Conservation (phyloP, 805 yeast genomes). For the Sugiyamaella qingdaonensis region DNA sequence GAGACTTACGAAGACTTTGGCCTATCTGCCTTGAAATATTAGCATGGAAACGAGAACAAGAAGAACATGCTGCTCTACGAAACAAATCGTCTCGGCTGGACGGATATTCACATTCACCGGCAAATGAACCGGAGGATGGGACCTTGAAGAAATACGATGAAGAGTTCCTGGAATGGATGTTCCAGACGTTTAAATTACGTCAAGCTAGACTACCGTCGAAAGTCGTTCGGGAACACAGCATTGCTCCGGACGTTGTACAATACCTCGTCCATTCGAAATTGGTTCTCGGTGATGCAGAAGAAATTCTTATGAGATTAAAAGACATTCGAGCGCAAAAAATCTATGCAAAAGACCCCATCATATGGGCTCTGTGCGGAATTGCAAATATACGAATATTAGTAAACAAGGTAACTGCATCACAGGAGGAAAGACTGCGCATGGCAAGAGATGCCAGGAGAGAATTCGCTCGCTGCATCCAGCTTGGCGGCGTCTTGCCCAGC, state of each 20-base stretch:
- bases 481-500: constrained; percentile 22
- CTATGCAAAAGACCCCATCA: constrained; percentile 21
- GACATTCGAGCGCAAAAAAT: constrained; percentile 21
- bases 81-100: too few species aligned
- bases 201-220: background rate
- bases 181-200: constrained; percentile 18
- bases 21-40: constrained; percentile 22
- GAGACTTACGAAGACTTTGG: constrained; percentile 14
- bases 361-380: constrained; percentile 18
- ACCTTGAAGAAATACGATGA: constrained; percentile 14
- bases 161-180: constrained; percentile 24
- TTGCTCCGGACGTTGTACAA: constrained; percentile 11
- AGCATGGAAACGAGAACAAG: constrained; percentile 18
- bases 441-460: constrained; percentile 13
- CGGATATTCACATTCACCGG: too few species aligned
- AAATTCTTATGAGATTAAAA: constrained; percentile 19
- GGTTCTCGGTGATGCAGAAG: constrained; percentile 16
- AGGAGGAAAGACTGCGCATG: background rate
- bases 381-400: constrained; percentile 21
- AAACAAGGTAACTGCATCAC: constrained; percentile 1
- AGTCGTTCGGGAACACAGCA: constrained; percentile 3
- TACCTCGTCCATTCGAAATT: constrained; percentile 16
- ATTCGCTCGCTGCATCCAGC: constrained; percentile 17
- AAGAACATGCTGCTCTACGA: background rate
- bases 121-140: too few species aligned